These are phyloP conservation scores for Rhodotorula sp. DNA, from an alignment of 1,284 basidiomycete species.

Conservation along the genomic window DNA sequence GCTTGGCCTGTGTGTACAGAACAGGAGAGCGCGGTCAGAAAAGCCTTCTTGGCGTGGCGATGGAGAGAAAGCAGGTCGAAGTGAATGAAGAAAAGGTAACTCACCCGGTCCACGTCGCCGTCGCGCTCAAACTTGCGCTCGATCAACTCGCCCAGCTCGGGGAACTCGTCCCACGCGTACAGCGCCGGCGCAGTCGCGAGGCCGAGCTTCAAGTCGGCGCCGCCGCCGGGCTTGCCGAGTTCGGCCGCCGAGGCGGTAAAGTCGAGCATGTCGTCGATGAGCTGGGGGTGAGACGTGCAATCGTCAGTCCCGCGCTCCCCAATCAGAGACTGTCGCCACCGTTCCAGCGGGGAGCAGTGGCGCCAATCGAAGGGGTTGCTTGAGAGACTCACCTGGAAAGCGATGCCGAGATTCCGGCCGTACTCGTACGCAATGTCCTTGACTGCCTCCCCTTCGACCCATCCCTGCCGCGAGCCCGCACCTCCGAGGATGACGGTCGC, in stretches of 20 bases:
- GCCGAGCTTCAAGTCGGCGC: slow-evolving; percentile 81
- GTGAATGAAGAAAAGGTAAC: slow-evolving; percentile 48
- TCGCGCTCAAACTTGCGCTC: slow-evolving; percentile 74
- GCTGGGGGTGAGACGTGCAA: slow-evolving; percentile 55
- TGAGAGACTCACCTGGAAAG: slow-evolving; percentile 73
- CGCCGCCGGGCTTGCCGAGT: slow-evolving; percentile 77
- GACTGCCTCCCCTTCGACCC: slow-evolving; percentile 68
- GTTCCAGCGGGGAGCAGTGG: not conserved
- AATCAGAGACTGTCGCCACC: too few relatives aligned
- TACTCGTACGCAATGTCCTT: slow-evolving; percentile 94
- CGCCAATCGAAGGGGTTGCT: not conserved
- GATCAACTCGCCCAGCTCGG: slow-evolving; percentile 78
- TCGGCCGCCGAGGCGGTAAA: slow-evolving; percentile 66
- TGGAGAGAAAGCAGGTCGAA: slow-evolving; percentile 10
- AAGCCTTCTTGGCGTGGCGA: not conserved
- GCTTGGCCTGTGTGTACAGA: slow-evolving; percentile 60
- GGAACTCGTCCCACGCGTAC: slow-evolving; percentile 91
- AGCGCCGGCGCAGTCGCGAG: slow-evolving; percentile 88
- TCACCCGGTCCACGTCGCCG: slow-evolving; percentile 81
- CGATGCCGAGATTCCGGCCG: slow-evolving; percentile 85
- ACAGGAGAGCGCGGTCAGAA: not conserved
- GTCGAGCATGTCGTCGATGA: slow-evolving; percentile 90
- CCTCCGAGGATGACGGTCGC: slow-evolving; percentile 89
- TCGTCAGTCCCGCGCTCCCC: not conserved
- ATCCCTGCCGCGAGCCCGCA: slow-evolving; percentile 56